Conservation (phyloP, 2,329 filamentous ascomycete species). For the Chaetomiaceae sp. region DNA sequence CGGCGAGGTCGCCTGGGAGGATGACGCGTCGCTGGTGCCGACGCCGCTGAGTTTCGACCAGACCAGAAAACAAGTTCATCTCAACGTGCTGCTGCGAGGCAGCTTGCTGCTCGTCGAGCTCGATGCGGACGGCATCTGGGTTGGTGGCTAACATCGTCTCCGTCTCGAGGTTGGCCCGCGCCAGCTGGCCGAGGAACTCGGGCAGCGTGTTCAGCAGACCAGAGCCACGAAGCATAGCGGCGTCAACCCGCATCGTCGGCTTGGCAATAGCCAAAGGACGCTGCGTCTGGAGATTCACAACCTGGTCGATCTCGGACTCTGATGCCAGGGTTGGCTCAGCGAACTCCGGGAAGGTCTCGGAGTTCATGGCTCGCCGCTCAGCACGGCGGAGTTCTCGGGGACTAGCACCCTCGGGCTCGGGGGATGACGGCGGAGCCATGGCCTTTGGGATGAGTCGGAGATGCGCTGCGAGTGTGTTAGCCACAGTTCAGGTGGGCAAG, state of each 20-base stretch:
- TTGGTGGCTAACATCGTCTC: constrained; percentile 20
- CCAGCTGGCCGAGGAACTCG: constrained; percentile 28
- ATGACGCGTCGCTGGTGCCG: constrained; percentile 13
- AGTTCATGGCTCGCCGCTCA: constrained; percentile 16
- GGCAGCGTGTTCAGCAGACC: constrained; percentile 23
- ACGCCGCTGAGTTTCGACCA: constrained; percentile 22
- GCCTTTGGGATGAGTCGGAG: constrained; percentile 12
- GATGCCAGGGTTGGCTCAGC: constrained; percentile 24
- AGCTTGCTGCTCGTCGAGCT: constrained; percentile 25
- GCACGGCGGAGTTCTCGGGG: constrained; percentile 9
- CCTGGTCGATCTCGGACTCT: constrained; percentile 23
- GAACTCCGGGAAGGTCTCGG: constrained; percentile 24
- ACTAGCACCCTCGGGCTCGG: constrained; percentile 17
- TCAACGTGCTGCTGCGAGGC: constrained; percentile 22
- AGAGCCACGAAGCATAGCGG: constrained; percentile 20
- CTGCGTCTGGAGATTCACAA: constrained; percentile 21
- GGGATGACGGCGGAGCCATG: constrained; percentile 11
- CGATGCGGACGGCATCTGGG: constrained; percentile 18
- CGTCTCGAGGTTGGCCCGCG: constrained; percentile 22
- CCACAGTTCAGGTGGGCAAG: background rate
- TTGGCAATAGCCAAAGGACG: constrained; percentile 7
- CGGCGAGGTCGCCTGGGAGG: constrained; percentile 15
- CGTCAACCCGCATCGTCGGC: constrained; percentile 25
- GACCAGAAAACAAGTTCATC: constrained; percentile 24
- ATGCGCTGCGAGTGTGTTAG: constrained; percentile 14